Base-by-base conservation (phyloP, 495 filamentous ascomycete species). In the Xylaria sp. region DNA sequence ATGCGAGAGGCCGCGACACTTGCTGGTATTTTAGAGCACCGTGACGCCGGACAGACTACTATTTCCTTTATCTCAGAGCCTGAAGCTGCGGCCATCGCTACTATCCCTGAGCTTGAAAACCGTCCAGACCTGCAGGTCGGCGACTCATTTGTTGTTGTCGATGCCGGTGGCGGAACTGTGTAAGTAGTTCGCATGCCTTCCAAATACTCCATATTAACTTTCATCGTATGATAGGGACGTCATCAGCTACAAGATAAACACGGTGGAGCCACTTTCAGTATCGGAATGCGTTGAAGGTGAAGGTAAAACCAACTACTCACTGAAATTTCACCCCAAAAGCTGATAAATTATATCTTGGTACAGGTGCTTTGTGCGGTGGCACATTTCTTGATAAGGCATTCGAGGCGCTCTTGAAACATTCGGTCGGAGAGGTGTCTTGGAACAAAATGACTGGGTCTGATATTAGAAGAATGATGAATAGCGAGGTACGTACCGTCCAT, bases 151-250 rank as follows among this genome's bases (percentile, higher is more conserved):
- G 80, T 90, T 31, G 70, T 90, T 2, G 86, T 86, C 67, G 88
- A 90, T 77, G 88, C 87, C 0, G 87, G 88, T 35, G 88, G 88
- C 0, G 88, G 87, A 8, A 90, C 88, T 0, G 88, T 90, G 0
- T 88, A 90, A 67, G 74, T 88, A 65, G 72, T 88, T 89, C 19
- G 7, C 9, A 40, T 1, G 3, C 1, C 8, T 40, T 8, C 1
- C 0, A 67, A 9, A n/a, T 40, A 12, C 7, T n/a, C 19, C 19
- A 17, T 21, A 3, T 48, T 67, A 31, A 67, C 9, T 15, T 26
- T 7, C 8, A 43, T 33, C 21, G 4, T n/a, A 0, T 8, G 14
- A 12, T 5, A 67, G 64, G 3, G 64, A 55, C 21, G 29, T 67
- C 4, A 55, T 55, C 33, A 67, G 64, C 8, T 67, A 67, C 48